Base-by-base conservation (phyloP, 257 asterid species). In the Avicennia marina region DNA sequence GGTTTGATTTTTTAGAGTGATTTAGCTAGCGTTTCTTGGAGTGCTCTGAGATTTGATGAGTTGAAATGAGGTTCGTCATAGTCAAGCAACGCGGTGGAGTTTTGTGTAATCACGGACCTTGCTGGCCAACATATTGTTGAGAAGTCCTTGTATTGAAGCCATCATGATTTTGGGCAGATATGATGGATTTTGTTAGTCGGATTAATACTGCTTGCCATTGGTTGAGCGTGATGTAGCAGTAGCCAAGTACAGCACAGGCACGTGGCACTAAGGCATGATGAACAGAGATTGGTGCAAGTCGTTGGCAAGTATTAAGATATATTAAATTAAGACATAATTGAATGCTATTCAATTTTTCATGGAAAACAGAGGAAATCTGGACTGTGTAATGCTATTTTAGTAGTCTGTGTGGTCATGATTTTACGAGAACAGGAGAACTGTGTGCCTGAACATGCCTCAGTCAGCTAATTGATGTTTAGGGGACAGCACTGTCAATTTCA, bases 221-320 rank as follows among this genome's bases (percentile, higher is more conserved):
- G 56, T 66, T 33, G 21, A 45, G 39, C 40, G 72, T 59, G 25
- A 71, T 70, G 70, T 39, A 60, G 50, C 74, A 38, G 62, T 60
- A 42, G 53, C 34, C 43, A 13, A 64, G 42, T 71, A 36, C 22
- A n/a, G 61, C 21, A 39, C 7, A 29, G 44, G 27, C 71, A 59
- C 43, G 26, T 64, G 72, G 63, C 34, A 57, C 36, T 12, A 2
- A 7, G n/a, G 43, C 33, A 24, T 54, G 44, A 34, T 41, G 31
- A 13, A 0, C 8, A 19, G 32, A 57, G 54, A 60, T 52, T 48
- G 60, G 39, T 20, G 4, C 3, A 6, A 32, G 52, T 19, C 64
- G 10, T n/a, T 27, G 46, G 36, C 29, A 25, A 38, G 34, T 15
- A 34, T 60, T 16, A 53, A 29, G 34, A 50, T 41, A 9, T 53